Evolutionary conservation across 345 rosid species (phyloP), one percentile per base, ranked within the genome.

Genomic region (Gossypium arboreum): DNA sequence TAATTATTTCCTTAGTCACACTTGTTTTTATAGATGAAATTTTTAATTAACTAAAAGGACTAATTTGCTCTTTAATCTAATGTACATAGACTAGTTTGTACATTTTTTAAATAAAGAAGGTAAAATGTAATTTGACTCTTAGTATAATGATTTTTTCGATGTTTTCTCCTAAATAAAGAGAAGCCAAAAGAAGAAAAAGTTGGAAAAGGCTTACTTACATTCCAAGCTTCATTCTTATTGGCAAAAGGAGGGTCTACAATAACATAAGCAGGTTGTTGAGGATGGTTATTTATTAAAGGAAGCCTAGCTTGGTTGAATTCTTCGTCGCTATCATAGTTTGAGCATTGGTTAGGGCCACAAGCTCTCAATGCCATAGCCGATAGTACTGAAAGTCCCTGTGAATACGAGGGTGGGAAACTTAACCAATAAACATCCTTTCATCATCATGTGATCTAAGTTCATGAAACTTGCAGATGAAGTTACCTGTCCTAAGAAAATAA

Each of bases 401-500:
- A 13, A 47, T 16, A n/a, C 1, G 8, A 4, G 6, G 2, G 25
- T 11, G n/a, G 27, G 29, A 11, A 55, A 57, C n/a, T 1, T 72
- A 27, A 12, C 20, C 9, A 5, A 34, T 34, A 58, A 58, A 39
- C 15, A 60, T 59, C 57, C 29, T 60, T 45, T 58, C 25, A 9
- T 59, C 18, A 12, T 34, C 9, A 5, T 2, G 39, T 34, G 47
- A 34, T 34, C 20, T 7, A 7, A 29, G 17, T 16, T 8, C 68
- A 63, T 34, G 18, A 55, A 55, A 56, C 20, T 11, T 20, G 24
- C 60, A 56, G 29, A 58, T 12, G 25, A 52, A 18, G 61, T 1
- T 79, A 84, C 91, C 93, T 87, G 89, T 62, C 79, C 83, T 52
- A 77, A 59, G 76, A 82, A 10, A 8, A 86, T 68, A 34, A 81